Conservation (phyloP, 1,284 basidiomycete species). For the Chondrostereum purpureum region DNA sequence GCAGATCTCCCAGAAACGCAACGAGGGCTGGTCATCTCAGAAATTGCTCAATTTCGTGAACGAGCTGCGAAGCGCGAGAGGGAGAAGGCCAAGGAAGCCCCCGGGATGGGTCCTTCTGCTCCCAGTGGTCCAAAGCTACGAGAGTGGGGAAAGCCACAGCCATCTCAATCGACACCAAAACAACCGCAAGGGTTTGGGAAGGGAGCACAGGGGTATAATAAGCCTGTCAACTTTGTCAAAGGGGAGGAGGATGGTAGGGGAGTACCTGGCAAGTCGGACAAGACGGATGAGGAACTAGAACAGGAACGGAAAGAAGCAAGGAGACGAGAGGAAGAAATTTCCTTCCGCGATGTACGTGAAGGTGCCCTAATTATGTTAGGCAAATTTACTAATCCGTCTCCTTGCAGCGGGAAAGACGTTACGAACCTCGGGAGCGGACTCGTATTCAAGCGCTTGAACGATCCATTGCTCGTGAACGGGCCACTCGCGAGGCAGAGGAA, state of each 20-base stretch:
- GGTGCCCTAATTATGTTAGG: constrained; percentile 6
- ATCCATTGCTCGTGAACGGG: constrained; percentile 63
- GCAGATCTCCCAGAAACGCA: constrained; percentile 95
- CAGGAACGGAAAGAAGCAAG: constrained; percentile 68
- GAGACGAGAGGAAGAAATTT: constrained; percentile 71
- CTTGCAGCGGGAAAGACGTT: constrained; percentile 69
- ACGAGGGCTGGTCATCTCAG: constrained; percentile 86
- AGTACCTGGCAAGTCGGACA: constrained; percentile 33
- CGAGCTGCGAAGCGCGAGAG: constrained; percentile 80
- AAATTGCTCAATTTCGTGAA: constrained; percentile 91
- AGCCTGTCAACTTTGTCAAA: constrained; percentile 77
- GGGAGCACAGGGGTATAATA: constrained; percentile 68
- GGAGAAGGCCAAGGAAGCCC: constrained; percentile 74
- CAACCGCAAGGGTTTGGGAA: constrained; percentile 46
- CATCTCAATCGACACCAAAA: constrained; percentile 25
- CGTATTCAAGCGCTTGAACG: constrained; percentile 73
- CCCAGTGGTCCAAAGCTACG: constrained; percentile 69
- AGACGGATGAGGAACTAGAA: constrained; percentile 85
- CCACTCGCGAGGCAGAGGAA: constrained; percentile 69
- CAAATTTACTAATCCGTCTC: constrained; percentile 6
- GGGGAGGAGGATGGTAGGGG: constrained; percentile 42
- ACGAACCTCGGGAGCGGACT: constrained; percentile 73
- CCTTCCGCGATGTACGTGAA: constrained; percentile 73
- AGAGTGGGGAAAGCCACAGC: constrained; percentile 66
- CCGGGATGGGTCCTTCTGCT: constrained; percentile 20